A percentile compares a stretch with the other conserved stretches of the same genome.
Conservation (phyloP, 2,329 filamentous ascomycete genomes). For the Pseudocercospora musae region DNA sequence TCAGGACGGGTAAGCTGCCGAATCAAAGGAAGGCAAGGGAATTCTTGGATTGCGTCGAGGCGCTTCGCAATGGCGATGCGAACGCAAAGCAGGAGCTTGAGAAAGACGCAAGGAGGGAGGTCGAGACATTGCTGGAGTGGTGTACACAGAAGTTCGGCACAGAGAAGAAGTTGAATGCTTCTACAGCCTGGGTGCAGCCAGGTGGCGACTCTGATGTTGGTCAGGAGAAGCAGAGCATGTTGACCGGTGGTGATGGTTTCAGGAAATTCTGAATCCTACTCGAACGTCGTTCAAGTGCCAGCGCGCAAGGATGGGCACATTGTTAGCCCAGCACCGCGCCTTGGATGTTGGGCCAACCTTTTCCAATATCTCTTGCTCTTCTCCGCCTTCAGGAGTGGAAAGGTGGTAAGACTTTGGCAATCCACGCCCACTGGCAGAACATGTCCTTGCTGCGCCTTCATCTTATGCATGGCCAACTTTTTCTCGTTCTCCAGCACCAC, state of each 20-base stretch:
- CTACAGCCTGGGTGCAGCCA: conserved; percentile 42
- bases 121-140: conserved; percentile 43
- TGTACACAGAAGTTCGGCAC: conserved; percentile 48
- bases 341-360: too few relatives aligned
- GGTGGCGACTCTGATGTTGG: conserved; percentile 41
- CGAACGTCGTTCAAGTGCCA: neutral
- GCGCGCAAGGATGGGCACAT: neutral
- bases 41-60: conserved; percentile 15
- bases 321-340: too few relatives aligned
- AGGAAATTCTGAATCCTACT: conserved; percentile 42
- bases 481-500: too few relatives aligned
- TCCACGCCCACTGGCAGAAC: too few relatives aligned
- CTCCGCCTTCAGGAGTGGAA: too few relatives aligned
- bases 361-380: too few relatives aligned
- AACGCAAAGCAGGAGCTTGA: conserved; percentile 35
- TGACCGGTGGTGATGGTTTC: conserved; percentile 44
- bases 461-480: too few relatives aligned
- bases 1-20: conserved; percentile 37
- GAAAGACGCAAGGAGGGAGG: conserved; percentile 38
- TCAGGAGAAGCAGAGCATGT: conserved; percentile 42
- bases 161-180: conserved; percentile 44
- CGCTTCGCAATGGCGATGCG: conserved; percentile 15
- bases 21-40: conserved; percentile 9
- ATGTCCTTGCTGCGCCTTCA: too few relatives aligned
- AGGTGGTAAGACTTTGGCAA: too few relatives aligned